Base-by-base conservation (phyloP, 176 grass and related monocot species). In the Oryza glaberrima region DNA sequence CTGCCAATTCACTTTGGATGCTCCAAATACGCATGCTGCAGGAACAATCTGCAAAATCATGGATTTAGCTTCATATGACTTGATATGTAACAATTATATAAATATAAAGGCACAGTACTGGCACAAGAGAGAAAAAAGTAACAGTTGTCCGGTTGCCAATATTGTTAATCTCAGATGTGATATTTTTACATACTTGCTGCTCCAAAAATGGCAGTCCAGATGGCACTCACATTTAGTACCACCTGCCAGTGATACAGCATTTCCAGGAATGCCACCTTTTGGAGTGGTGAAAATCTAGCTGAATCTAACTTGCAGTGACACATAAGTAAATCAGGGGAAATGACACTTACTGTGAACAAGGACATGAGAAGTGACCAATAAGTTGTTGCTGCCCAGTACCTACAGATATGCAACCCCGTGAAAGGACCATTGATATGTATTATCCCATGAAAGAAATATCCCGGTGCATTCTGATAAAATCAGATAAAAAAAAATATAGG, bases 301-400 rank as follows among this genome's bases (percentile, higher is more conserved):
- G 36, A 38, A 38, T 38, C 36, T 38, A 38, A 38, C 36, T 38
- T 5, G 5, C 36, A 38, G 36, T 6, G 36, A 38, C 36, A 38
- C 36, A 32, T 32, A 20, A 84, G 7, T 19, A 51, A 75, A 78
- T 9, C 35, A 69, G 41, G n/a, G 3, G 1, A 85, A 74, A 82
- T 36, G 75, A 20, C 16, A 87, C 90, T 90, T 87, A 98, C 93
- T 0, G 93, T 95, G 83, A 98, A 90, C 11, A 98, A 76, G 16
- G 88, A 98, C 93, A 98, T 95, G 65, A 90, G 88, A 76, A 86
- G 67, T 25, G 91, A 99, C 96, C 97, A 99, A 88, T 96, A 99
- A 47, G 56, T 26, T 70, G 90, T 96, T 81, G 74, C 69, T 46
- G 30, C 49, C 88, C 90, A 99, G 73, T 92, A 96, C 82, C 94